These are phyloP conservation scores for Onygena corvina DNA, from an alignment of 2,329 filamentous ascomycete species.

Conservation along the genomic window DNA sequence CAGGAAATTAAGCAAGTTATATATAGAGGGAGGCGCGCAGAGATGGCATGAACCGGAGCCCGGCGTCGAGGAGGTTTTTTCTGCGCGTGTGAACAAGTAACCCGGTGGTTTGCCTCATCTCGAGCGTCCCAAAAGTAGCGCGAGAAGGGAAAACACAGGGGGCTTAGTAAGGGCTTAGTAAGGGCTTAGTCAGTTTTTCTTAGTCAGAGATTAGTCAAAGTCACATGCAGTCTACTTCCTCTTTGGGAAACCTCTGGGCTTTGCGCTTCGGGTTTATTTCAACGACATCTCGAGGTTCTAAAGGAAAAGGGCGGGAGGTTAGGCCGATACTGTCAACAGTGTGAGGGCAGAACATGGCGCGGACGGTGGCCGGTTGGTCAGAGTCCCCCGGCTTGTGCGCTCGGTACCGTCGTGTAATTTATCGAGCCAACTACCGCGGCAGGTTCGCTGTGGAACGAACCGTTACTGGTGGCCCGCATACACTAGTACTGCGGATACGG, in stretches of 20 bases:
- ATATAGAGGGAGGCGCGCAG: too few relatives aligned
- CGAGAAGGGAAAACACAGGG: background rate
- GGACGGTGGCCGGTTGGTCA: too few relatives aligned
- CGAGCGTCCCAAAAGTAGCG: too few relatives aligned
- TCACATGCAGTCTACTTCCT: background rate
- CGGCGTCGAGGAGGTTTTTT: too few relatives aligned
- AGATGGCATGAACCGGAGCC: too few relatives aligned
- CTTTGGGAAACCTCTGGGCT: background rate
- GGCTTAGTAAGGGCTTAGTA: background rate
- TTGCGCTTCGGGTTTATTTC: background rate
- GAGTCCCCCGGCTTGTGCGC: background rate
- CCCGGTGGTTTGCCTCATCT: too few relatives aligned
- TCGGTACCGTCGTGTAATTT: background rate
- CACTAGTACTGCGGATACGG: background rate
- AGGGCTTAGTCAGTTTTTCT: background rate
- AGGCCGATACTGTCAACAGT: background rate
- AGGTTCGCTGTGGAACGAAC: background rate
- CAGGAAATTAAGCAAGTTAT: background rate
- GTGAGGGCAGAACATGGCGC: too few relatives aligned
- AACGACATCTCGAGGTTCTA: background rate
- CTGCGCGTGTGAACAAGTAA: too few relatives aligned
- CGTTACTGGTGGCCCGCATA: background rate
- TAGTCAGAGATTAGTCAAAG: background rate
- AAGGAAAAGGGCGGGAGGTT: background rate
- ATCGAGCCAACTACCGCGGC: constrained; percentile 1